Conservation (phyloP, 805 yeast species). For the Candida cerambycidarum region DNA sequence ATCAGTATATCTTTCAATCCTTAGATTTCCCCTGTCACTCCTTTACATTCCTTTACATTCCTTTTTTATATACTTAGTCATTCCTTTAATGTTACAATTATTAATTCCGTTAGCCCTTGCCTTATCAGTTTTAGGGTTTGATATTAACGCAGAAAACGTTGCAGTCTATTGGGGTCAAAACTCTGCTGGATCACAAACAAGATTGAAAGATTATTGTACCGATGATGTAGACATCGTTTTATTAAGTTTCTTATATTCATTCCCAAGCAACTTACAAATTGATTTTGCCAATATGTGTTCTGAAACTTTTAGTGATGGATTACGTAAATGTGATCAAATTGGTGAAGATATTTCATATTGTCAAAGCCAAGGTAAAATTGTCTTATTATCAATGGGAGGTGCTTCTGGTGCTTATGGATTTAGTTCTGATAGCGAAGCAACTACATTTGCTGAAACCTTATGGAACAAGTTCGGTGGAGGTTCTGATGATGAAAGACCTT, state of each 20-base stretch:
- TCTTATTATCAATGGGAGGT: conserved; percentile 71
- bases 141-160: conserved; percentile 21
- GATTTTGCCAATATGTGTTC: conserved; percentile 53
- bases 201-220: conserved; percentile 57
- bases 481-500: conserved; percentile 44
- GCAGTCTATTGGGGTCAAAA: conserved; percentile 35
- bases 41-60: background rate
- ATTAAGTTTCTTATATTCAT: conserved; percentile 66
- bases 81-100: conserved; percentile 10
- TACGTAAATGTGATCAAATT: conserved; percentile 38
- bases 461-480: conserved; percentile 44
- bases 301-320: conserved; percentile 40
- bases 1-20: background rate
- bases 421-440: conserved; percentile 48
- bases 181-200: conserved; percentile 33
- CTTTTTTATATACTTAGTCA: conserved; percentile 1
- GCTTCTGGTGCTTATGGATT: conserved; percentile 43
- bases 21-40: background rate
- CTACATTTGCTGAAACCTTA: conserved; percentile 46
- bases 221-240: conserved; percentile 70
- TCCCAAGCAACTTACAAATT: conserved; percentile 42
- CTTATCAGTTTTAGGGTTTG: conserved; percentile 13
- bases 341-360: conserved; percentile 71
- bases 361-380: conserved; percentile 75
- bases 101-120: conserved; percentile 7